Percentiles rank a stretch among this genome's conserved stretches.
phyloP scores from a whole-genome alignment of 208 protist species.

The Jaenimonas drosophilae region DNA sequence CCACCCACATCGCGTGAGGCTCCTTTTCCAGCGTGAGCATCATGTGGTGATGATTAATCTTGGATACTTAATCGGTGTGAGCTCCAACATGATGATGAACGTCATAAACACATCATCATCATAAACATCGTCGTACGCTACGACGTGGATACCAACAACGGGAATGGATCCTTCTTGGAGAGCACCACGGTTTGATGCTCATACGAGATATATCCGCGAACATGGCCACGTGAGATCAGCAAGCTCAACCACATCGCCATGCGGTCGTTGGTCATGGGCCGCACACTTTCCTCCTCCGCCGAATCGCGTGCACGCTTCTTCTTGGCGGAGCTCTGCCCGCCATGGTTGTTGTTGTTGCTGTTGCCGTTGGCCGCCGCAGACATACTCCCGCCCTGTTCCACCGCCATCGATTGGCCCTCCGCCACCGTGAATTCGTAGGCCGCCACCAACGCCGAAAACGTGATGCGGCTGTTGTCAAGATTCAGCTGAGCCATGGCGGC shows the following conservation, averaged over 20 bases:
- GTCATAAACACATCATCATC: too few species aligned
- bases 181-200: conserved; percentile 77
- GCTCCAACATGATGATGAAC: too few species aligned
- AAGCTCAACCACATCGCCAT: conserved; percentile 62
- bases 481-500: conserved; percentile 27
- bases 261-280: conserved; percentile 38
- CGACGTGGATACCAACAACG: conserved; percentile 10
- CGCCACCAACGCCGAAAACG: conserved; percentile 35
- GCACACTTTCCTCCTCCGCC: background rate
- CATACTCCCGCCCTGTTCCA: conserved; percentile 7
- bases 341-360: background rate
- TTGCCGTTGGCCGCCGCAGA: background rate
- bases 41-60: too few species aligned
- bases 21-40: too few species aligned
- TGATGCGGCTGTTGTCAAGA: conserved; percentile 62
- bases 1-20: too few species aligned
- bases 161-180: conserved; percentile 60
- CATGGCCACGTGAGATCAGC: conserved; percentile 54
- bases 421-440: conserved; percentile 26
- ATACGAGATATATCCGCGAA: conserved; percentile 73
- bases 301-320: conserved; percentile 10
- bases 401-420: conserved; percentile 4
- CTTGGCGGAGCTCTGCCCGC: background rate
- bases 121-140: background rate
- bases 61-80: too few species aligned